Base-by-base conservation (phyloP, 169 alveolate species). In the Toxoplasma gondii region DNA sequence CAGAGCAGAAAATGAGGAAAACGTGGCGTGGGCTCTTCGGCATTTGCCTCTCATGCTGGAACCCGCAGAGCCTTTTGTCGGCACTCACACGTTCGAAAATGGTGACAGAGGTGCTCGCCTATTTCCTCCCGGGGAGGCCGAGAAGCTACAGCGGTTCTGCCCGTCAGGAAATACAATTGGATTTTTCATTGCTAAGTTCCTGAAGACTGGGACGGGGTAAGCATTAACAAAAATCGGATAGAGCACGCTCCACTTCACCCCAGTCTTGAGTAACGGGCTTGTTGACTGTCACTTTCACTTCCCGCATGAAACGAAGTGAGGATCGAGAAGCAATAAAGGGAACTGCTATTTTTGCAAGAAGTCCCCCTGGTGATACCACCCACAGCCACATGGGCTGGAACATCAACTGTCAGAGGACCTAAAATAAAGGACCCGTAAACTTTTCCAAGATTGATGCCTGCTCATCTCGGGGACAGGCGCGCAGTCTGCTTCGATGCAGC, bases 1-100 rank as follows among this genome's bases (percentile, higher is more conserved):
- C 41, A 43, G 84, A 70, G 91, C 43, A 91, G 94, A 91, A 43
- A 91, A 91, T 53, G 94, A 91, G 81, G 94, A 41, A 5, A 81
- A 78, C 34, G 91, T 80, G 7, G 69, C 17, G 12, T 91, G 94
- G 94, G 94, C 94, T 29, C 80, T 58, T 9, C 69, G 53, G 1
- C 24, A 78, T 22, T 91, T 91, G n/a, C 94, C 94, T 0, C 91
- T 91, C 27, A 36, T 17, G 74, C 69, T 91, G 31, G 83, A 44
- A 38, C 91, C 91, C 29, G 84, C 94, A 19, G 91, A n/a, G 29
- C 94, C 94, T 34, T 91, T 78, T 88, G 82, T 78, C 34, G 87
- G 87, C 43, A 29, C 83, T 34, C 88, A 41, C 67, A 36, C 64
- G 34, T 19, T 64, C 36, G 34, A 64, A 29, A 31, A 53, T 34